Evolutionary conservation across 441 rosid genomes (phyloP).

Genomic region (Gossypium gossypioides): DNA sequence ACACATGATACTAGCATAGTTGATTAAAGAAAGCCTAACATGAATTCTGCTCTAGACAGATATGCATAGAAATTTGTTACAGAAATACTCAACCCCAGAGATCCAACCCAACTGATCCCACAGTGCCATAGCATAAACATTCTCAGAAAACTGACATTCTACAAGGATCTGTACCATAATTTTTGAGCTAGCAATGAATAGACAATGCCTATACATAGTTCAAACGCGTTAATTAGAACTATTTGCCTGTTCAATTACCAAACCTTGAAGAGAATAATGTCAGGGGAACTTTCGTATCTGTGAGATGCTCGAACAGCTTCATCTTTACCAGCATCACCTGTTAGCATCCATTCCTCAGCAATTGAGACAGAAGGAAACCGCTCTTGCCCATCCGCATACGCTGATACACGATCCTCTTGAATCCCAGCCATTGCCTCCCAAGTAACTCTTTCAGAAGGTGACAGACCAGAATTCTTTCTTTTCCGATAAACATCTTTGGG

Average conservation of each 20-base stretch:
- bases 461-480: conserved; percentile 79
- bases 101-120: neutral
- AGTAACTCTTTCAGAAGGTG: conserved; percentile 75
- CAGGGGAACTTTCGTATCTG: conserved; percentile 88
- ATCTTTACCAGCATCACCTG: conserved; percentile 70
- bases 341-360: conserved; percentile 94
- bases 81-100: neutral
- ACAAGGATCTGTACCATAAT: neutral
- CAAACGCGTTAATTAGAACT: neutral
- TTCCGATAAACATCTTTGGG: conserved; percentile 78
- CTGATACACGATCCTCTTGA: conserved; percentile 61
- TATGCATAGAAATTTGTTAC: neutral
- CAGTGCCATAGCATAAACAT: neutral
- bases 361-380: conserved; percentile 81
- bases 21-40: neutral
- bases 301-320: conserved; percentile 80
- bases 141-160: neutral
- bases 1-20: neutral
- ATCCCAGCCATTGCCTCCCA: conserved; percentile 99
- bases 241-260: conserved; percentile 11
- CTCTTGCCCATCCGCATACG: conserved; percentile 70
- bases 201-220: neutral
- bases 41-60: neutral
- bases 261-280: conserved; percentile 90
- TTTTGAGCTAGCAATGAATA: neutral